These are phyloP conservation scores for Gonium pectorale DNA, from an alignment of 139 green algal genomes.

Conservation along the genomic window DNA sequence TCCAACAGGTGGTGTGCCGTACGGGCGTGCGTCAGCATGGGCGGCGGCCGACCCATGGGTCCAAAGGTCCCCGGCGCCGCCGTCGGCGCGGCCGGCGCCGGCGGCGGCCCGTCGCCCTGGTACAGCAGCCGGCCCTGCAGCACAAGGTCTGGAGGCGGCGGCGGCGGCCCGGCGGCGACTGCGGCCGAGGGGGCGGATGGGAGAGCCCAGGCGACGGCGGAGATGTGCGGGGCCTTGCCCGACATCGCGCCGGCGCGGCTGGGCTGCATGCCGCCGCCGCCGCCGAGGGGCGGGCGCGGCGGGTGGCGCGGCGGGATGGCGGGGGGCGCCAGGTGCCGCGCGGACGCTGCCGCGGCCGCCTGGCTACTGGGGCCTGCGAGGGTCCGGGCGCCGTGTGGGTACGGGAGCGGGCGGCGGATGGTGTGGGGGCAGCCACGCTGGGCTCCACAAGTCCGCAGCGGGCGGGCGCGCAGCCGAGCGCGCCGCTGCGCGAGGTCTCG, in stretches of 20 bases:
- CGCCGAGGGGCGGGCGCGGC: background rate
- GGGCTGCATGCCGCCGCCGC: background rate
- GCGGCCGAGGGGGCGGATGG: background rate
- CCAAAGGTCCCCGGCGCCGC: background rate
- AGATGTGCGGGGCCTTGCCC: background rate
- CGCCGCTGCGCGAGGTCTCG: no score
- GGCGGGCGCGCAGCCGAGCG: no score
- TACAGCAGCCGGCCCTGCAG: constrained; percentile 17
- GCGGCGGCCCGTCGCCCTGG: background rate
- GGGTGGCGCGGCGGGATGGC: constrained; percentile 14
- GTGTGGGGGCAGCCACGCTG: no score
- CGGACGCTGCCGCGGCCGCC: background rate
- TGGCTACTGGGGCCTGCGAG: background rate
- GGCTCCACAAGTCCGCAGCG: no score
- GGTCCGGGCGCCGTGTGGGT: no score
- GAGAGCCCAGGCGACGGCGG: background rate
- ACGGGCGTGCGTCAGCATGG: no score
- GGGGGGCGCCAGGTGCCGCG: background rate
- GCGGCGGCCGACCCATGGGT: background rate
- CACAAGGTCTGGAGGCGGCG: background rate
- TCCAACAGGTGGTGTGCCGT: no score
- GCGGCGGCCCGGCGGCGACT: background rate
- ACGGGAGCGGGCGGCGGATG: no score
- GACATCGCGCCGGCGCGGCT: background rate
- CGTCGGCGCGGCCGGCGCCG: background rate